Evolutionary conservation across 805 yeast species (phyloP), one percentile per base, ranked within the genome.

Genomic region (Pachysolen tannophilus): DNA sequence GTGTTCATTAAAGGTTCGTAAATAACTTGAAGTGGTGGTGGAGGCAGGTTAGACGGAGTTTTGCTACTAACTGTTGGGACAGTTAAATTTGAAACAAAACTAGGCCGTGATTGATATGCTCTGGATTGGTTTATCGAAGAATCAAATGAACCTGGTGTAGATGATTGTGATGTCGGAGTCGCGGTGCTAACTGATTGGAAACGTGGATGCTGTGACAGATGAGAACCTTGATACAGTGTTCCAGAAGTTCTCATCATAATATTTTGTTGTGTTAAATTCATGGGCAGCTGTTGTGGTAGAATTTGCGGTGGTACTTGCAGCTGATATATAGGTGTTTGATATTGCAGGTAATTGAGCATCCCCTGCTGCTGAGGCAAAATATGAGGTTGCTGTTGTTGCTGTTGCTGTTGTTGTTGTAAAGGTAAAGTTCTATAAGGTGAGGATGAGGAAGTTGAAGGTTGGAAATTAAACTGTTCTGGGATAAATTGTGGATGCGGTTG

Each of bases 301-400:
- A 23, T 11, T 4, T 23, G 26, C 26, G 23, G 13, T 24, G 32
- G 25, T 5, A 16, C 21, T 9, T 20, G 11, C 23, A 19, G 13
- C 21, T n/a, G 20, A 10, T 11, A n/a, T 21, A 32, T 27, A 20
- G 32, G 37, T 15, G 35, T 9, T 4, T 18, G 25, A 20, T 19
- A 20, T 4, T 20, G 26, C 7, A 15, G n/a, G 26, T 26, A 30
- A 26, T 25, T 17, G 19, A 25, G 30, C 26, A 18, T 32, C 26
- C 10, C 26, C 13, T 21, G 33, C 11, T 21, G 28, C 23, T 4
- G 13, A 15, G 28, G 19, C 3, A 17, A 9, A 6, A 5, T 7
- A 20, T 5, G 10, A 3, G 4, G 14, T 13, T 7, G 31, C 13
- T 28, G 21, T 11, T 18, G 31, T 4, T 17, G 20, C 13, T 15